phyloP scores from a whole-genome alignment of 805 yeast species.

The Metschnikowia corniflorae region DNA sequence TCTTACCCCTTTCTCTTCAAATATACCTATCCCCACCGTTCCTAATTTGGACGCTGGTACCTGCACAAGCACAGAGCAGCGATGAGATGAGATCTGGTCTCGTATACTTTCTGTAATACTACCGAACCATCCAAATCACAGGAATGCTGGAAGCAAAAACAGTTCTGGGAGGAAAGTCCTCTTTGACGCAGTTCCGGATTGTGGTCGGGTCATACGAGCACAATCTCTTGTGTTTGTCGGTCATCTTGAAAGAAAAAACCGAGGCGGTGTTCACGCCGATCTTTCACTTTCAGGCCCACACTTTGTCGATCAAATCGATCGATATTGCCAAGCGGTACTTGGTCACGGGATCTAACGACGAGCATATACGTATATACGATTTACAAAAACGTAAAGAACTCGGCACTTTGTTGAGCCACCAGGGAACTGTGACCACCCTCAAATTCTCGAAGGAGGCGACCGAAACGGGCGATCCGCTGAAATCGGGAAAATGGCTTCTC shows the following conservation, averaged over 20 bases:
- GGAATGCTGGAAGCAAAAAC: not conserved
- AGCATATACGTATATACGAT: constrained; percentile 91
- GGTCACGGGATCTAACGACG: constrained; percentile 94
- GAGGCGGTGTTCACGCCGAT: constrained; percentile 74
- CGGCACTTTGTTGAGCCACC: constrained; percentile 85
- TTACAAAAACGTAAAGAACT: constrained; percentile 89
- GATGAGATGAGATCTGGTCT: constrained; percentile 7
- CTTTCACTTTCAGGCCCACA: constrained; percentile 94
- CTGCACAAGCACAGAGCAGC: no score
- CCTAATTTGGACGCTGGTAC: no score
- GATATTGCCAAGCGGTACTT: constrained; percentile 80
- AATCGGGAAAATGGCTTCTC: constrained; percentile 81
- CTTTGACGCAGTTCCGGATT: constrained; percentile 56
- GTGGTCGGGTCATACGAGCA: constrained; percentile 96
- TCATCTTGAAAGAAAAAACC: constrained; percentile 54
- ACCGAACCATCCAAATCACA: no score
- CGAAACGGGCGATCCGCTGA: constrained; percentile 21
- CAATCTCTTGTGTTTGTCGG: constrained; percentile 77
- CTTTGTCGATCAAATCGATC: constrained; percentile 79
- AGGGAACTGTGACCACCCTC: constrained; percentile 80
- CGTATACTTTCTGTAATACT: not conserved
- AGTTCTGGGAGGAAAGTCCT: not conserved
- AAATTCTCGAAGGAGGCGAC: constrained; percentile 57
- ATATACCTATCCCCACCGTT: no score
- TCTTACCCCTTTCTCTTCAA: no score